Conservation (phyloP, 352 stramenopile genomes). For the Globisporangium cederbergense region DNA sequence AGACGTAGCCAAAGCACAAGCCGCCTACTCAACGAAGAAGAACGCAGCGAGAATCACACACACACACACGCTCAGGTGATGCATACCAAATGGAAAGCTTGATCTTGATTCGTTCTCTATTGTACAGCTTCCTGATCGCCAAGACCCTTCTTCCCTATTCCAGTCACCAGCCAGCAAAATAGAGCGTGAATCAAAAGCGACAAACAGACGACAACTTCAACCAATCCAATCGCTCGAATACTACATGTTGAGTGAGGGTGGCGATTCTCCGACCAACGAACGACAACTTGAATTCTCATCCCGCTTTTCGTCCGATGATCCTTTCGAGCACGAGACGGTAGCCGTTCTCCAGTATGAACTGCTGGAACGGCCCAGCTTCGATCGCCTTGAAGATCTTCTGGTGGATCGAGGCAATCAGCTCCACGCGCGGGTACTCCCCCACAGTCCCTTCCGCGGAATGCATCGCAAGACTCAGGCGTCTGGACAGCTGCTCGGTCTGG, state of each 20-base stretch:
- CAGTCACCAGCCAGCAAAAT: conserved; percentile 10
- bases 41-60: background rate
- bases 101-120: conserved; percentile 24
- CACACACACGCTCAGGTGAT: background rate
- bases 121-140: conserved; percentile 20
- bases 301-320: conserved; percentile 70
- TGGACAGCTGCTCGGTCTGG: conserved; percentile 63
- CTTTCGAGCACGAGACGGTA: conserved; percentile 69
- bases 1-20: conserved; percentile 43
- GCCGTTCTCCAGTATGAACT: conserved; percentile 69
- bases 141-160: background rate
- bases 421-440: conserved; percentile 60
- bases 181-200: conserved; percentile 7
- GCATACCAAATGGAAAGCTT: conserved; percentile 3
- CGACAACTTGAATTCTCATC: conserved; percentile 14
- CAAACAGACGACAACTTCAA: conserved; percentile 7
- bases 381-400: conserved; percentile 79
- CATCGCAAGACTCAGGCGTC: conserved; percentile 63
- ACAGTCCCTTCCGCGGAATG: conserved; percentile 46
- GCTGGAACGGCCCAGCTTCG: conserved; percentile 71
- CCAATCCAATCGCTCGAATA: background rate
- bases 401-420: conserved; percentile 72
- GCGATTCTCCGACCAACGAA: background rate
- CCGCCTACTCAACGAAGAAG: background rate
- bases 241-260: conserved; percentile 3